Evolutionary conservation across 441 rosid genomes (phyloP), one percentile per base, ranked within the genome.

Genomic region (Corymbia citriodora): DNA sequence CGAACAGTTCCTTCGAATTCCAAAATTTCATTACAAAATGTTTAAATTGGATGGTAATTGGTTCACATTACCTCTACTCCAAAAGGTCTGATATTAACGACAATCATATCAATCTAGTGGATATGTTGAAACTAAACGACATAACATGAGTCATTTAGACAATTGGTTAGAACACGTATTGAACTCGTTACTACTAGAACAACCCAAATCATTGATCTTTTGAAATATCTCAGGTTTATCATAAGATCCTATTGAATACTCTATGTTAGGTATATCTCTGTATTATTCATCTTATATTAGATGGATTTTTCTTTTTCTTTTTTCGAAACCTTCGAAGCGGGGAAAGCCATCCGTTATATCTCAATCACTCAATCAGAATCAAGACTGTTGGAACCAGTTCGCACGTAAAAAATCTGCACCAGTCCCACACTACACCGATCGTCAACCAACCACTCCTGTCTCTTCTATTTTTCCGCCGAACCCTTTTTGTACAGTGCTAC

Each of bases 361-460:
- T 88, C 90, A 90, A 90, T 92, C 93, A 93, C 92, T 89, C 92
- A 87, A 94, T 94, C 94, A 94, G 93, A 93, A 92, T 94, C 68
- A 72, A 55, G 87, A 93, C 95, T 95, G 95, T 94, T 93, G 83
- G 91, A 89, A 87, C 88, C 91, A 91, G 33, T 91, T 61, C 81
- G 92, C 95, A 95, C 95, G 95, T 92, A 91, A 95, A 87, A 89
- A 88, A 92, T 88, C 93, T 90, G 91, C 89, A 89, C 89, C 92
- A 40, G 52, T 79, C 85, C 85, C n/a, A 88, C 91, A 89, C 94
- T 91, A 89, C 50, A 88, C 70, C 40, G 87, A 49, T 91, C 89
- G 92, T 87, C 91, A 89, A 3, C 45, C 83, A 25, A 87, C 89
- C 23, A 49, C 88, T 40, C 21, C 79, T 15, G n/a, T 68, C 53